phyloP scores from a whole-genome alignment of 148 eudicot genomes.

The Spergularia bocconei region DNA sequence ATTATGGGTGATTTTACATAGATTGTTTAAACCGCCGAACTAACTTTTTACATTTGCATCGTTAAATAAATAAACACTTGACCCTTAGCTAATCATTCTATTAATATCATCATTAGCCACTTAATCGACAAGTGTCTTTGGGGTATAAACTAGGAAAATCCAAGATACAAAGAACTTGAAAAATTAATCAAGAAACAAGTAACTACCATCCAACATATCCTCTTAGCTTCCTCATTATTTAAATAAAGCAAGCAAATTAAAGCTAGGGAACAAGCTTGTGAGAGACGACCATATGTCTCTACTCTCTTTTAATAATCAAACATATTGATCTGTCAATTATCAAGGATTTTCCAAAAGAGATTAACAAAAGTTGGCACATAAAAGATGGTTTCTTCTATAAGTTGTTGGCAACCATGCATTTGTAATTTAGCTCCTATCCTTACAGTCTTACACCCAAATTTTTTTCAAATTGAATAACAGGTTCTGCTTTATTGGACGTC shows the following conservation, averaged over 20 bases:
- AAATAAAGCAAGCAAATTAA: background rate
- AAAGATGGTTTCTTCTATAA: background rate
- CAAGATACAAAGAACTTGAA: constrained; percentile 26
- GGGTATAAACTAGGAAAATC: constrained; percentile 13
- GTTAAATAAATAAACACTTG: background rate
- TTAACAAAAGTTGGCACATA: constrained; percentile 28
- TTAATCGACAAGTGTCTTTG: constrained; percentile 18
- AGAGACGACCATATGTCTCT: constrained; percentile 13
- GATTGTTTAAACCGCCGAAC: too few relatives aligned
- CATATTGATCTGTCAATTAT: background rate
- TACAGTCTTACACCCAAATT: too few relatives aligned
- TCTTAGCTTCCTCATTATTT: background rate
- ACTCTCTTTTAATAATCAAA: constrained; percentile 7
- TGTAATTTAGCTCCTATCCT: too few relatives aligned
- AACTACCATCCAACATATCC: constrained; percentile 18
- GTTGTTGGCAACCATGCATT: too few relatives aligned
- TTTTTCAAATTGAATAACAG: too few relatives aligned
- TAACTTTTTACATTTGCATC: too few relatives aligned
- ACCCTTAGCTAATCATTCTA: background rate
- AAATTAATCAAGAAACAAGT: background rate
- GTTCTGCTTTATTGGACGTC: too few relatives aligned
- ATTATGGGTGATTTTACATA: too few relatives aligned
- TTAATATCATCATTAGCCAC: background rate
- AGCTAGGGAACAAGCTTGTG: constrained; percentile 12
- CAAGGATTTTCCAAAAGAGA: constrained; percentile 11